Evolutionary conservation across 805 yeast species (phyloP).

Genomic region (Ogataea zsoltii): DNA sequence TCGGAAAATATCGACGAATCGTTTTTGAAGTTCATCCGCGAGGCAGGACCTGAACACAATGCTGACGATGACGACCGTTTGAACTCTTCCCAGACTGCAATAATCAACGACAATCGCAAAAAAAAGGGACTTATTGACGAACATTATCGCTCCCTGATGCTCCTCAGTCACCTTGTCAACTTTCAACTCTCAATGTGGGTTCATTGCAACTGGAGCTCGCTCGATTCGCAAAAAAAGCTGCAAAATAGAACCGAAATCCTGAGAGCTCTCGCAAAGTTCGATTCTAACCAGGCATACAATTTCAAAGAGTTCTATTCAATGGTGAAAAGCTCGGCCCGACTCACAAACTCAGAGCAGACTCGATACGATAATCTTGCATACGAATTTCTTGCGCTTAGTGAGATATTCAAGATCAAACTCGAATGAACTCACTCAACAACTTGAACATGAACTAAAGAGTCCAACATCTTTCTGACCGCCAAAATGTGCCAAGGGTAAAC

Average conservation of each 20-base stretch:
- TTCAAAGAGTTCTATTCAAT: conserved; percentile 7
- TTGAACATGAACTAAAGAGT: conserved; percentile 56
- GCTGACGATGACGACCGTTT: neutral
- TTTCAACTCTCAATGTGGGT: conserved; percentile 19
- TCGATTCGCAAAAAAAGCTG: neutral
- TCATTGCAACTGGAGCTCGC: conserved; percentile 14
- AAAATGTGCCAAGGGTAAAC: conserved; percentile 73
- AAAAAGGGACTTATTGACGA: neutral
- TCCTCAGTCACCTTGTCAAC: conserved; percentile 13
- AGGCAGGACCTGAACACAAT: conserved; percentile 14
- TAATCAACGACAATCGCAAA: neutral
- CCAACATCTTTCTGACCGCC: conserved; percentile 64
- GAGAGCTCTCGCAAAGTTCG: conserved; percentile 7
- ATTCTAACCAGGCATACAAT: conserved; percentile 9
- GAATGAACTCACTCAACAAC: conserved; percentile 43
- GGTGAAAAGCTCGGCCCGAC: conserved; percentile 2
- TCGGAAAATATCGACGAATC: conserved; percentile 4
- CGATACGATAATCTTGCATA: conserved; percentile 1
- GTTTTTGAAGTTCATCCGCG: conserved; percentile 12
- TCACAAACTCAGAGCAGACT: neutral
- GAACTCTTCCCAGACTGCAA: neutral
- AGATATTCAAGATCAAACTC: conserved; percentile 6
- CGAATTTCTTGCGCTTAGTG: neutral
- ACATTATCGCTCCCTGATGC: conserved; percentile 6
- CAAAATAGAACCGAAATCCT: conserved; percentile 5